phyloP scores from a whole-genome alignment of 164 flowering plant species.

The Berberis vulgaris region DNA sequence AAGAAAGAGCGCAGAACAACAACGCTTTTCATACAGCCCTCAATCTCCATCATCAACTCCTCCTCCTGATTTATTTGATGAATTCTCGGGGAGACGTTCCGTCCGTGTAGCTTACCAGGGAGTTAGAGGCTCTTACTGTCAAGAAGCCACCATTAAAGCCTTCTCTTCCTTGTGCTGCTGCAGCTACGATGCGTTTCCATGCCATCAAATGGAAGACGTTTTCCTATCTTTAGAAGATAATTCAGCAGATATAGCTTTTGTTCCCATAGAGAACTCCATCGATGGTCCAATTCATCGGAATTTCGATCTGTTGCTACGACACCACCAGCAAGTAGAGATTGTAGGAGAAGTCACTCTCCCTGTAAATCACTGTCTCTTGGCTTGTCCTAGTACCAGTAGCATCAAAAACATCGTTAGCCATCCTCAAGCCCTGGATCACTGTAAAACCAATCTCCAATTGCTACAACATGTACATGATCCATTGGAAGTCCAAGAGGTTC shows the following conservation, averaged over 20 bases:
- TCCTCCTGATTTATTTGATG: no score
- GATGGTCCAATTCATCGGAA: slow-evolving; percentile 22
- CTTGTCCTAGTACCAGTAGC: slow-evolving; percentile 7
- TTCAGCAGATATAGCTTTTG: slow-evolving; percentile 20
- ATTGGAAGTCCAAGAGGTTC: slow-evolving; percentile 13
- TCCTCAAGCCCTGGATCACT: slow-evolving; percentile 26
- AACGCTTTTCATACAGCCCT: neutral
- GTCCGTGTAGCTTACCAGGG: slow-evolving; percentile 21
- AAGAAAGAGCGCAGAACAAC: neutral
- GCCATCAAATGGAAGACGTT: slow-evolving; percentile 23
- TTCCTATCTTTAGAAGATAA: slow-evolving; percentile 19
- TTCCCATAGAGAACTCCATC: slow-evolving; percentile 23
- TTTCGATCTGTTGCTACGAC: slow-evolving; percentile 22
- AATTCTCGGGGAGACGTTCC: neutral
- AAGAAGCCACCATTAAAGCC: slow-evolving; percentile 25
- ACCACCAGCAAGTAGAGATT: slow-evolving; percentile 10
- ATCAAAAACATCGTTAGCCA: slow-evolving; percentile 23
- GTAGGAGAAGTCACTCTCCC: slow-evolving; percentile 18
- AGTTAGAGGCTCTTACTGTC: slow-evolving; percentile 24
- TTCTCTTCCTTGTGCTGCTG: slow-evolving; percentile 9
- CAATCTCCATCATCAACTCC: neutral
- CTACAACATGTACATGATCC: neutral
- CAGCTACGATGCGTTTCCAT: slow-evolving; percentile 8
- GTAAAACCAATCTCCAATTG: slow-evolving; percentile 9
- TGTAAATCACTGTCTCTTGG: slow-evolving; percentile 25